Conservation (phyloP, 306 rosid species). For the Pachyrhizus erosus region DNA sequence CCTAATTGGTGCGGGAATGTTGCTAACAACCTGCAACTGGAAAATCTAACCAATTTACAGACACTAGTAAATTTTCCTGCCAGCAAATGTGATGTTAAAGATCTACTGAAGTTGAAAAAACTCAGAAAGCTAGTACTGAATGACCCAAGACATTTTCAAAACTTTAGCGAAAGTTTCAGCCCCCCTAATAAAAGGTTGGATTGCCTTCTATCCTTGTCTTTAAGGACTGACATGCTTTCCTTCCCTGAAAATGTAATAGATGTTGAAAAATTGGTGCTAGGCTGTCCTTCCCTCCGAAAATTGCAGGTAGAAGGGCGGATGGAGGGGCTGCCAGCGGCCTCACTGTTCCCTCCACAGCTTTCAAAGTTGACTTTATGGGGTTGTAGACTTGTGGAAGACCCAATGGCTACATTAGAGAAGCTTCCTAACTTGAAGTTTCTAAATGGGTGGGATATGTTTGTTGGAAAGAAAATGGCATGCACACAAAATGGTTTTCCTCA, state of each 20-base stretch:
- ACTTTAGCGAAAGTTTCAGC: slow-evolving; percentile 44
- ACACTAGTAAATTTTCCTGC: slow-evolving; percentile 61
- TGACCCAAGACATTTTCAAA: slow-evolving; percentile 51
- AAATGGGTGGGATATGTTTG: slow-evolving; percentile 46
- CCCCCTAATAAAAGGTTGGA: slow-evolving; percentile 28
- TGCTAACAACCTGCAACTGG: slow-evolving; percentile 36
- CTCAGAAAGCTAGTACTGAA: slow-evolving; percentile 57
- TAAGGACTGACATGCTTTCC: slow-evolving; percentile 46
- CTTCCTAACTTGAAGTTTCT: slow-evolving; percentile 55
- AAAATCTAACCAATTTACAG: slow-evolving; percentile 51
- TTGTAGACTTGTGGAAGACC: slow-evolving; percentile 50
- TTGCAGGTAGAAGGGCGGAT: slow-evolving; percentile 44
- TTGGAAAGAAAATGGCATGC: slow-evolving; percentile 52
- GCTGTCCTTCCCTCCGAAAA: slow-evolving; percentile 57
- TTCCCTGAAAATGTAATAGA: slow-evolving; percentile 48
- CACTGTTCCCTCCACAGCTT: slow-evolving; percentile 35
- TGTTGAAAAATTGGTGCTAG: slow-evolving; percentile 42
- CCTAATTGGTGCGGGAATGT: slow-evolving; percentile 55
- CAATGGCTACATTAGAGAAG: slow-evolving; percentile 50
- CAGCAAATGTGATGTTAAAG: slow-evolving; percentile 47
- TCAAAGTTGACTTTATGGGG: slow-evolving; percentile 51
- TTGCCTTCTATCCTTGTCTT: slow-evolving; percentile 53
- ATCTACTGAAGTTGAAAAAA: slow-evolving; percentile 44
- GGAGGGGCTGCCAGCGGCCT: slow-evolving; percentile 17
- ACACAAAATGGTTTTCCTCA: slow-evolving; percentile 56